These are phyloP conservation scores for Acanthamoeba polyphaga DNA, from an alignment of 208 protist genomes.

Conservation along the genomic window DNA sequence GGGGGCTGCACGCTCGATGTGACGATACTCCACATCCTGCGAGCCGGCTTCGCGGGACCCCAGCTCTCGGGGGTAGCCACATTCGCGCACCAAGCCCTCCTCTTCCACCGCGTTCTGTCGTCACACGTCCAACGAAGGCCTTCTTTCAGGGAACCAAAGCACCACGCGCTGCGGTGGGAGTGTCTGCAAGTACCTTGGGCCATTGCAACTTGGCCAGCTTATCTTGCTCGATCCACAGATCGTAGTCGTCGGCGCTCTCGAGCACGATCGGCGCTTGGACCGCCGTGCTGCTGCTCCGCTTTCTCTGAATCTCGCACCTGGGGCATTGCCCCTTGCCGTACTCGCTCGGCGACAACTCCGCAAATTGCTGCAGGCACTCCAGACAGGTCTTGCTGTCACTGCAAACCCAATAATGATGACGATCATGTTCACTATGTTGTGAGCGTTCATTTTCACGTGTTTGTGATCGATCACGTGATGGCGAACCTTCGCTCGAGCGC, in stretches of 20 bases:
- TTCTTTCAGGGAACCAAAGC: too few relatives aligned
- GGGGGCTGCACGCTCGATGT: neutral
- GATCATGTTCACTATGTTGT: neutral
- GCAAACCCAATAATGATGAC: neutral
- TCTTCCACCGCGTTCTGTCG: neutral
- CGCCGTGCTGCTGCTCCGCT: constrained; percentile 28
- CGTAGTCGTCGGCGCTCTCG: constrained; percentile 13
- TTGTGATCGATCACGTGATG: neutral
- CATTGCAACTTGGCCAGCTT: neutral
- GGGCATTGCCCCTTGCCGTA: neutral
- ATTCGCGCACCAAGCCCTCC: neutral
- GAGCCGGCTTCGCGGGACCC: neutral
- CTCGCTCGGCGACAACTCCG: neutral
- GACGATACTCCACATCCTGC: neutral
- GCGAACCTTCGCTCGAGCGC: neutral
- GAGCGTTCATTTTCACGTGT: neutral
- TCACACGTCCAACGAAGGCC: neutral
- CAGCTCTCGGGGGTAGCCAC: constrained; percentile 35
- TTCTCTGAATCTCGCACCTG: neutral
- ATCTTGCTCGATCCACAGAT: constrained; percentile 31
- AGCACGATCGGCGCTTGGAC: neutral
- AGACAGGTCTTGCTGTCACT: constrained; percentile 37
- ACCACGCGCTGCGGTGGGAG: too few relatives aligned
- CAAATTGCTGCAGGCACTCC: neutral
- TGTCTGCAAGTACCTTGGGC: neutral